Percentiles rank a stretch among this genome's conserved stretches.
Evolutionary conservation across 768 basidiomycete genomes (phyloP).

Genomic region (Melanogaster broomeanus): DNA sequence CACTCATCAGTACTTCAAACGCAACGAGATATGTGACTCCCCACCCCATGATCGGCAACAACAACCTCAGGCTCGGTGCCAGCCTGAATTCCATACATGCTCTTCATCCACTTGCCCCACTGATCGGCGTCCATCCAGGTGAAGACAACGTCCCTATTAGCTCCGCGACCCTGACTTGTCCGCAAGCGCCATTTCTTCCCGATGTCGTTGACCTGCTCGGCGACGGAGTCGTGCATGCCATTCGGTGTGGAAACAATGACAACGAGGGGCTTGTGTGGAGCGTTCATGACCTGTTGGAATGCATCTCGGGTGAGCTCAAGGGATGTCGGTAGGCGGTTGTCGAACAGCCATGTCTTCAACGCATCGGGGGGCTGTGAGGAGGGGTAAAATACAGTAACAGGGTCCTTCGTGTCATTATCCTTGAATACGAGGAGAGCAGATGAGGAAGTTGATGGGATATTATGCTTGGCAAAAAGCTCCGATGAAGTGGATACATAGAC

Average conservation of each 20-base stretch:
- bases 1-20: background rate
- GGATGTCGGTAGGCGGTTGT: constrained; percentile 71
- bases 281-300: constrained; percentile 87
- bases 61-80: constrained; percentile 45
- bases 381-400: constrained; percentile 45
- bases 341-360: constrained; percentile 57
- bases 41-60: constrained; percentile 80
- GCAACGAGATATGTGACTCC: constrained; percentile 18
- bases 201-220: constrained; percentile 49
- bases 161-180: constrained; percentile 27
- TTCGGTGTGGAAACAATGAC: constrained; percentile 63
- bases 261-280: constrained; percentile 72
- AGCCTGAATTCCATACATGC: constrained; percentile 75
- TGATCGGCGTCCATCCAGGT: constrained; percentile 85
- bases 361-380: background rate
- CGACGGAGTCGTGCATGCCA: constrained; percentile 40
- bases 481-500: constrained; percentile 43
- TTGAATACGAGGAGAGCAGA: constrained; percentile 73
- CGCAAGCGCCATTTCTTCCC: constrained; percentile 59
- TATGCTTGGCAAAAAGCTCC: constrained; percentile 35
- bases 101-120: constrained; percentile 90
- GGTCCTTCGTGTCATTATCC: constrained; percentile 49
- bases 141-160: constrained; percentile 68
- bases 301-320: constrained; percentile 76
- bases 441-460: constrained; percentile 39